phyloP scores from a whole-genome alignment of 2,329 filamentous ascomycete genomes.

The Pezicula carpinea region DNA sequence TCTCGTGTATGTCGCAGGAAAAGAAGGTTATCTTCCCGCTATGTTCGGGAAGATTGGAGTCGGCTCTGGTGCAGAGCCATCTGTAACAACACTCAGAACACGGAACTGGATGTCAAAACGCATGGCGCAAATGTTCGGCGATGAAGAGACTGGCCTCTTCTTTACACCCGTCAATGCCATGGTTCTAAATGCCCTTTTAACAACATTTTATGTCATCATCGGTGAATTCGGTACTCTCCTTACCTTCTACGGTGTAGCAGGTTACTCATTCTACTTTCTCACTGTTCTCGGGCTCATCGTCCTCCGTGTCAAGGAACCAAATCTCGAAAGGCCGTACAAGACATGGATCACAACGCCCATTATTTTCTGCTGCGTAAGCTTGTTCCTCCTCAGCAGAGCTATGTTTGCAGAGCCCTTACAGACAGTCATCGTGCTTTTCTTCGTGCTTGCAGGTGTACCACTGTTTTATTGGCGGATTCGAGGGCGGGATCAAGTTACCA shows the following conservation, averaged over 20 bases:
- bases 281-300: constrained; percentile 92
- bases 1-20: constrained; percentile 88
- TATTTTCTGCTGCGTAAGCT: constrained; percentile 94
- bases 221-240: constrained; percentile 90
- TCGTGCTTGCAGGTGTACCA: constrained; percentile 77
- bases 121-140: constrained; percentile 62
- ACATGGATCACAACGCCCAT: constrained; percentile 98
- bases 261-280: constrained; percentile 95
- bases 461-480: constrained; percentile 86
- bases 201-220: constrained; percentile 71
- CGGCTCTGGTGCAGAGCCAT: constrained; percentile 35
- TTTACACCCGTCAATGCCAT: constrained; percentile 94
- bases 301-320: constrained; percentile 79
- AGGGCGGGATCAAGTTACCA: constrained; percentile 50
- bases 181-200: constrained; percentile 72
- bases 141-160: constrained; percentile 75
- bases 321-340: constrained; percentile 83
- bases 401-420: constrained; percentile 89
- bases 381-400: constrained; percentile 84
- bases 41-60: constrained; percentile 82
- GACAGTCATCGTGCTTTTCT: constrained; percentile 79
- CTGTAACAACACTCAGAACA: constrained; percentile 41
- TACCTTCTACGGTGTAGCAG: constrained; percentile 96
- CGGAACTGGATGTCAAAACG: constrained; percentile 54
- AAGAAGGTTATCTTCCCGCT: constrained; percentile 86